Evolutionary conservation across 441 rosid genomes (phyloP).

Genomic region (Pelargonium myrrhifolium): DNA sequence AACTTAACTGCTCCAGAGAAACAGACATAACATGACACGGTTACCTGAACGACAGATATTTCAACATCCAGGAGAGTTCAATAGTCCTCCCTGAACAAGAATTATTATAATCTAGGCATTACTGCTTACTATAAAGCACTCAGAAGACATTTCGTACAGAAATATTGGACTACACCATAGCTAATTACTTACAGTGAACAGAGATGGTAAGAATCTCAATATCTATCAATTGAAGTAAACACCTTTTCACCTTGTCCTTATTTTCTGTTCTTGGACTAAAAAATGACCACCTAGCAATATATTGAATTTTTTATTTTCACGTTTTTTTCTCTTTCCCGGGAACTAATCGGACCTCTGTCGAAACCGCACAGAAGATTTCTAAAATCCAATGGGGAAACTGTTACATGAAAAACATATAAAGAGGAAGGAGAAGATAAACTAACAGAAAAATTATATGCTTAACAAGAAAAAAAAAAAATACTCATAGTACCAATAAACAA

Average conservation of each 20-base stretch:
- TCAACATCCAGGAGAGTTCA: conserved; percentile 96
- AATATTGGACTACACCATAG: conserved; percentile 6
- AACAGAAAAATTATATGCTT: neutral
- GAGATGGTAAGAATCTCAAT: neutral
- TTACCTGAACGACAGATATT: conserved; percentile 60
- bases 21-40: neutral
- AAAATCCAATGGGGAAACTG: neutral
- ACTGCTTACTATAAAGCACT: conserved; percentile 50
- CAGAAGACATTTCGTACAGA: conserved; percentile 31
- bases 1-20: neutral
- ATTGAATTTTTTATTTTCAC: no score
- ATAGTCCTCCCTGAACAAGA: conserved; percentile 94
- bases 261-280: neutral
- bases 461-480: no score
- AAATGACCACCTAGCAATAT: neutral
- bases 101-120: conserved; percentile 74
- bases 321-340: neutral
- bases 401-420: no score
- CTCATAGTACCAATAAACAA: no score
- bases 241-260: no score
- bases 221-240: no score
- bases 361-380: no score
- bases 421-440: neutral
- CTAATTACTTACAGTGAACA: neutral
- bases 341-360: no score